phyloP scores from a whole-genome alignment of 257 asterid species.

The Solanum appendiculatum region DNA sequence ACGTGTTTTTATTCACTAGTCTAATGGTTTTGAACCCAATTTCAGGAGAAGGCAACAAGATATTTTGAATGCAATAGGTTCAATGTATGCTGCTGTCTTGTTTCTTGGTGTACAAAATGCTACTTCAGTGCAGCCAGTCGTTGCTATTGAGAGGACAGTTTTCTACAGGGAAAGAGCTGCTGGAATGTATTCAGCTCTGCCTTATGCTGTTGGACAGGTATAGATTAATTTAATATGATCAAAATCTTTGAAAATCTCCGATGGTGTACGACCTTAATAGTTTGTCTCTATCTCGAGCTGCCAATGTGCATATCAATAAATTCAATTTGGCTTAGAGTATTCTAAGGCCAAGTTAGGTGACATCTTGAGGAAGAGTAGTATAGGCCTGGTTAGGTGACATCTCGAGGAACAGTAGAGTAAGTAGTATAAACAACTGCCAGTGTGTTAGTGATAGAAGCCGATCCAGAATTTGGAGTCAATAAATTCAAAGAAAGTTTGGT shows the following conservation, averaged over 20 bases:
- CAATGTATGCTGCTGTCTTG: constrained; percentile 68
- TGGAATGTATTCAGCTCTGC: constrained; percentile 83
- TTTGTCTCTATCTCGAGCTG: neutral
- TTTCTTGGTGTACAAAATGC: constrained; percentile 70
- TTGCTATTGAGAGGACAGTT: constrained; percentile 70
- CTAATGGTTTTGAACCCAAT: neutral
- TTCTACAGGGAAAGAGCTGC: constrained; percentile 89
- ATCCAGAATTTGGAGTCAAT: neutral
- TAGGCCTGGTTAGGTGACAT: too few relatives aligned
- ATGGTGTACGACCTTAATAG: neutral
- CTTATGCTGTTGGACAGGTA: constrained; percentile 84
- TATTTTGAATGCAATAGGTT: constrained; percentile 74
- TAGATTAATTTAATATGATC: neutral
- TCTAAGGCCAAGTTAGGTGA: neutral
- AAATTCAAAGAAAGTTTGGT: neutral
- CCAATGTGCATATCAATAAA: neutral
- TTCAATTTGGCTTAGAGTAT: neutral
- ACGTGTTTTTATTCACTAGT: neutral
- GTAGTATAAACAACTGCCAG: neutral
- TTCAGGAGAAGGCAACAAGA: constrained; percentile 52
- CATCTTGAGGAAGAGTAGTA: neutral
- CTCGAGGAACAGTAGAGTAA: neutral
- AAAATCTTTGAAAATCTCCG: neutral
- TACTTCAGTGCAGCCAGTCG: constrained; percentile 68
- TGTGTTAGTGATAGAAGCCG: neutral